phyloP scores from a whole-genome alignment of 768 basidiomycete species.

The Multifurca ochricompacta region DNA sequence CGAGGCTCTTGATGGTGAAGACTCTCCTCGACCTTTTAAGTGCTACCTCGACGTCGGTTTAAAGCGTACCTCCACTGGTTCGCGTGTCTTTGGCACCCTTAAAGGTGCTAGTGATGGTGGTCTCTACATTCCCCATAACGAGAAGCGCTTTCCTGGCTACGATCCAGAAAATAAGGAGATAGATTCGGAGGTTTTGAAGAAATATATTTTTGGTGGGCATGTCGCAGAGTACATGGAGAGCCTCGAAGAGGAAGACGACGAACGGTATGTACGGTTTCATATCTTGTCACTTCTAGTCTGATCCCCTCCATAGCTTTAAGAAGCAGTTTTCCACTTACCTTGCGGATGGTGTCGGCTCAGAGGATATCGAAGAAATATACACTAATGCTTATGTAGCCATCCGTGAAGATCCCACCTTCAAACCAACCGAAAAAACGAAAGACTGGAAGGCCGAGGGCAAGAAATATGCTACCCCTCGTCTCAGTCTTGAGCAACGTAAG shows the following conservation, averaged over 20 bases:
- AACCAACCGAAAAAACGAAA: conserved; percentile 78
- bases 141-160: conserved; percentile 97
- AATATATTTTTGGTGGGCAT: conserved; percentile 97
- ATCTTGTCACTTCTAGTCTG: conserved; percentile 7
- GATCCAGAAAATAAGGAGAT: conserved; percentile 89
- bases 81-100: conserved; percentile 95
- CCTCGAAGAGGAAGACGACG: conserved; percentile 98
- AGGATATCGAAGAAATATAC: conserved; percentile 96
- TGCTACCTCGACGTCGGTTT: conserved; percentile 97
- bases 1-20: conserved; percentile 84
- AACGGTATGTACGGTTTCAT: conserved; percentile 49
- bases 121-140: conserved; percentile 95
- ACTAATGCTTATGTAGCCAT: conserved; percentile 89
- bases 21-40: conserved; percentile 98
- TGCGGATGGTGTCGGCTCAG: conserved; percentile 89
- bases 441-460: conserved; percentile 86
- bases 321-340: conserved; percentile 96
- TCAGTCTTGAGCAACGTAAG: conserved; percentile 71
- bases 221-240: conserved; percentile 99
- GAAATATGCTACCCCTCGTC: conserved; percentile 61
- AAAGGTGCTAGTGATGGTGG: conserved; percentile 99
- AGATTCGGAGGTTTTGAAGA: conserved; percentile 90
- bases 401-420: conserved; percentile 88
- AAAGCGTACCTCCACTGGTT: conserved; percentile 94
- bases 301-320: conserved; percentile 63